Percentiles rank a stretch among this genome's conserved stretches.
Evolutionary conservation across 768 basidiomycete genomes (phyloP).

Genomic region (Leccinum arenicola): DNA sequence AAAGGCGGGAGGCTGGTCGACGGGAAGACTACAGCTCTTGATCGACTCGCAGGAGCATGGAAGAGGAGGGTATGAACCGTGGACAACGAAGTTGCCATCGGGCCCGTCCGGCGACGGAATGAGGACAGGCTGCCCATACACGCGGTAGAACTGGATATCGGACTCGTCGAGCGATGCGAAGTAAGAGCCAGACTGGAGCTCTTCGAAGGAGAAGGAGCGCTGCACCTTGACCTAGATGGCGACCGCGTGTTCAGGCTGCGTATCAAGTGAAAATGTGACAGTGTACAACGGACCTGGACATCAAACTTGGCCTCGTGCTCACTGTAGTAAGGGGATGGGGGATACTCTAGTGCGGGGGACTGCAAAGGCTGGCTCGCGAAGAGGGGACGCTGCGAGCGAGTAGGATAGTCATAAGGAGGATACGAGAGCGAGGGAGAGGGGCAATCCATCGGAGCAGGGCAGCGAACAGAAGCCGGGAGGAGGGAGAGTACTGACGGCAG

Average conservation of each 20-base stretch:
- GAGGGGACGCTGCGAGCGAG: not conserved
- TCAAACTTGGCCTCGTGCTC: conserved; percentile 24
- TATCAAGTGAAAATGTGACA: not conserved
- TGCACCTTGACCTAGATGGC: conserved; percentile 27
- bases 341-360: conserved; percentile 4
- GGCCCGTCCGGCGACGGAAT: conserved; percentile 26
- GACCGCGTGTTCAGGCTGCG: not conserved
- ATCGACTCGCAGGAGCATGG: conserved; percentile 1
- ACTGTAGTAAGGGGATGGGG: not conserved
- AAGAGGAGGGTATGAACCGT: conserved; percentile 5
- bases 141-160: conserved; percentile 31
- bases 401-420: not conserved
- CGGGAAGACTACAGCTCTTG: conserved; percentile 4
- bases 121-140: conserved; percentile 33
- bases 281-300: conserved; percentile 16
- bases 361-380: not conserved
- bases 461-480: conserved; percentile 8
- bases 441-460: conserved; percentile 12
- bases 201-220: conserved; percentile 33
- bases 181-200: conserved; percentile 33
- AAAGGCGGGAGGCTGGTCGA: conserved; percentile 3
- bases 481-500: conserved; percentile 20
- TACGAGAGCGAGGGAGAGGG: not conserved
- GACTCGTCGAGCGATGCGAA: conserved; percentile 30
- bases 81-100: conserved; percentile 18